These are phyloP conservation scores for Phytophthora pinifolia DNA, from an alignment of 352 stramenopile species.

Conservation along the genomic window DNA sequence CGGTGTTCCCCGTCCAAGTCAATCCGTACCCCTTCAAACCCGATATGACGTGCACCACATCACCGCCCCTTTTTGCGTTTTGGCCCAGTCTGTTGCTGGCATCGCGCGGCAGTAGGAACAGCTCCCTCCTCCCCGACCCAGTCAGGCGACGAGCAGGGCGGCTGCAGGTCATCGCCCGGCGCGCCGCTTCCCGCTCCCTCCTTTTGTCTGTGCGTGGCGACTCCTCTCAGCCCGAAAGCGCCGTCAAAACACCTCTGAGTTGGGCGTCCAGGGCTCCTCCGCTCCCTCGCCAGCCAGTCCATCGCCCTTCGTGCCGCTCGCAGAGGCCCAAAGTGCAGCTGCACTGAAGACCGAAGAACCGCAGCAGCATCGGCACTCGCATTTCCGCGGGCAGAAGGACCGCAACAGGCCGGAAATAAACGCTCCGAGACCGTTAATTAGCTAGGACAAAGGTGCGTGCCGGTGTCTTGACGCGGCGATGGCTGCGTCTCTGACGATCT, in stretches of 20 bases:
- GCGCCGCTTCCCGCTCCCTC: background rate
- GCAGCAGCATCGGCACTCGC: background rate
- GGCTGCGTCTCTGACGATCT: background rate
- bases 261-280: constrained; percentile 8
- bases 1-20: too few relatives aligned
- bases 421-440: constrained; percentile 14
- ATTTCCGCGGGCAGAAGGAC: background rate
- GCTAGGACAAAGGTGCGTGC: constrained; percentile 28
- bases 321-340: constrained; percentile 2
- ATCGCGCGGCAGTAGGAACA: constrained; percentile 27
- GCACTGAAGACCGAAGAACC: constrained; percentile 8
- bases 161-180: constrained; percentile 1
- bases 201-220: background rate
- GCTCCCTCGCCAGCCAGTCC: constrained; percentile 21
- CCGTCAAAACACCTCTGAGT: background rate
- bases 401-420: constrained; percentile 25
- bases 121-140: constrained; percentile 1
- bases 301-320: constrained; percentile 7
- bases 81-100: constrained; percentile 29
- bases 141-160: constrained; percentile 11
- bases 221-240: background rate
- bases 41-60: constrained; percentile 15
- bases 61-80: constrained; percentile 11
- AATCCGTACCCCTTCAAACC: background rate
- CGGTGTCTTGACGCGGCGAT: constrained; percentile 1